These are phyloP conservation scores for Colletotrichum endophyticum DNA, from an alignment of 2,329 filamentous ascomycete species.

Conservation along the genomic window DNA sequence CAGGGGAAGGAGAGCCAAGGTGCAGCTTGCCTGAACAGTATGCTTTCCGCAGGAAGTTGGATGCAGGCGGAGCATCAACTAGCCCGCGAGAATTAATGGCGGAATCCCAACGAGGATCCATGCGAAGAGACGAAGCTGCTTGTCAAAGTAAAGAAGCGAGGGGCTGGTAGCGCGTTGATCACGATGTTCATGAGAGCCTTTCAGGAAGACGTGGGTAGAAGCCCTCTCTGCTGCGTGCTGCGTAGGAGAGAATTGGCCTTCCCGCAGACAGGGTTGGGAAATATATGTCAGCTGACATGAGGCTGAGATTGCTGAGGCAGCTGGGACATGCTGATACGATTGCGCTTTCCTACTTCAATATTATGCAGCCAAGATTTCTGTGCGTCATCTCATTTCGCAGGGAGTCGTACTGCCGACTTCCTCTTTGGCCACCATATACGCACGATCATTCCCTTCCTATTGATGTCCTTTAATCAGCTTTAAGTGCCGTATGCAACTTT, in stretches of 20 bases:
- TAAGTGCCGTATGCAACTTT: too few relatives aligned
- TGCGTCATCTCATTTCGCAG: not conserved
- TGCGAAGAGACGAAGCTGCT: not conserved
- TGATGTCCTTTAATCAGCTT: too few relatives aligned
- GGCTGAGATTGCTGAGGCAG: not conserved
- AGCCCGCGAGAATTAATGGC: fast-evolving
- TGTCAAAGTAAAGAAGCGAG: not conserved
- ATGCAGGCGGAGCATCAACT: not conserved
- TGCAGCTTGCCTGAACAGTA: not conserved
- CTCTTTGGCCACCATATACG: not conserved
- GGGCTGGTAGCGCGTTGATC: not conserved
- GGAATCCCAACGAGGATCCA: not conserved
- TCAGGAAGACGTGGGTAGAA: not conserved
- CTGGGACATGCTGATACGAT: not conserved
- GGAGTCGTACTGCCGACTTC: not conserved
- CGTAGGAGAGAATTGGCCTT: fast-evolving
- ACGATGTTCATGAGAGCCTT: not conserved
- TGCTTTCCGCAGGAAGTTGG: not conserved
- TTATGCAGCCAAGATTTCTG: fast-evolving
- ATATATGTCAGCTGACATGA: not conserved
- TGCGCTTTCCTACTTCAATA: fast-evolving
- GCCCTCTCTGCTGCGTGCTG: not conserved
- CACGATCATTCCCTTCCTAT: too few relatives aligned
- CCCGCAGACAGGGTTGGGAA: not conserved
- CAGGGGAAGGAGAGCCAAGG: fast-evolving